A percentile compares a stretch with the other conserved stretches of the same genome.
phyloP scores from a whole-genome alignment of 2,329 filamentous ascomycete genomes.

The Lasiodiplodia theobromae region DNA sequence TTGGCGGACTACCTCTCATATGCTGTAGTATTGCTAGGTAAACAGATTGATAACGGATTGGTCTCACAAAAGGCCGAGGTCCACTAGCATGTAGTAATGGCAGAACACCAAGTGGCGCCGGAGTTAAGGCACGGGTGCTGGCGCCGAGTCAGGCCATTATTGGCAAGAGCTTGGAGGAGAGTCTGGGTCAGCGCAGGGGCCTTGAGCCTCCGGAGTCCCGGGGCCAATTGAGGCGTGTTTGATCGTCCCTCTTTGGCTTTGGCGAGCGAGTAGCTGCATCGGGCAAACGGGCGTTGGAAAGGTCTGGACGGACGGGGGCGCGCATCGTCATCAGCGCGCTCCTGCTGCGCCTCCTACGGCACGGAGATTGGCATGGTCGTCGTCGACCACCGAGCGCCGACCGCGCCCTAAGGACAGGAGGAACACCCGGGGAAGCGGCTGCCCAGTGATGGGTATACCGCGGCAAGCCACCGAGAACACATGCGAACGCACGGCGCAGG shows the following conservation, averaged over 20 bases:
- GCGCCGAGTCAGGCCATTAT: too few relatives aligned
- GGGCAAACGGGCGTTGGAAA: not conserved
- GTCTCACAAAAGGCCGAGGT: not conserved
- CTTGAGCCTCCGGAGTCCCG: not conserved
- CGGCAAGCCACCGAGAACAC: not conserved
- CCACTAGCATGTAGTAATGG: not conserved
- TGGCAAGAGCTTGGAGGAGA: not conserved
- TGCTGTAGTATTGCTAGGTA: too few relatives aligned
- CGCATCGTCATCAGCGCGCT: not conserved
- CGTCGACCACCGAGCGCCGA: not conserved
- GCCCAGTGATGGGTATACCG: not conserved
- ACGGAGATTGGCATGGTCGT: not conserved
- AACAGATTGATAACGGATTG: not conserved
- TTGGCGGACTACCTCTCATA: not conserved
- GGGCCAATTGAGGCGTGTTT: not conserved
- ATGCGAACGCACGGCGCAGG: too few relatives aligned
- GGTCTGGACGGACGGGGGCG: not conserved
- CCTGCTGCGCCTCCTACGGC: not conserved
- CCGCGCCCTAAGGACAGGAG: constrained; percentile 1
- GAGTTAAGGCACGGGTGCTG: not conserved
- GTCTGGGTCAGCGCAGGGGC: not conserved
- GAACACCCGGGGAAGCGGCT: not conserved
- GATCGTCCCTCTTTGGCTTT: not conserved
- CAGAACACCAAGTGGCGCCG: constrained; percentile 4
- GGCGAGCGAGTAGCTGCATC: not conserved